A percentile compares a stretch with the other conserved stretches of the same genome.
Evolutionary conservation across 2,329 filamentous ascomycete genomes (phyloP).

Genomic region (Pyrenophora tritici-repentis): DNA sequence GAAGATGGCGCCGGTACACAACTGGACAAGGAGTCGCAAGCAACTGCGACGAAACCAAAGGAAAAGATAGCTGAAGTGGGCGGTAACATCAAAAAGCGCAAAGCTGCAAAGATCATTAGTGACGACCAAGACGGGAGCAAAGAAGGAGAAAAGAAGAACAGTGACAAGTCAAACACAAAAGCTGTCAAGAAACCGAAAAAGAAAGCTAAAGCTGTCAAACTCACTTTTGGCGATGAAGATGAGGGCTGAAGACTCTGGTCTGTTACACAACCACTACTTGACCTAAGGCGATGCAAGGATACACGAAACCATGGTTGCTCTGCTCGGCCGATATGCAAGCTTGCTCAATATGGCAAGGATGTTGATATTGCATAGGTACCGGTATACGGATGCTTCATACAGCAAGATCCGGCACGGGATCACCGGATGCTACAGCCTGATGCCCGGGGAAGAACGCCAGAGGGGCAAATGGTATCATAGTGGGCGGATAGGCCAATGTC

Average conservation of each 20-base stretch:
- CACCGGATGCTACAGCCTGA: no score
- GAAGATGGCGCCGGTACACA: slow-evolving; percentile 12
- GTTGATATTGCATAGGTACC: no score
- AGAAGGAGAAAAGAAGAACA: slow-evolving; percentile 14
- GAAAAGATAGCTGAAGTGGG: slow-evolving; percentile 44
- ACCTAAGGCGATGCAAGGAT: not conserved
- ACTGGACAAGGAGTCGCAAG: slow-evolving; percentile 5
- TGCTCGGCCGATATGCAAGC: no score
- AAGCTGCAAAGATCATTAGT: slow-evolving; percentile 43
- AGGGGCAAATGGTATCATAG: no score
- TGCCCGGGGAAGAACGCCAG: no score
- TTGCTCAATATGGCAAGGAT: no score
- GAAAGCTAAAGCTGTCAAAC: slow-evolving; percentile 44
- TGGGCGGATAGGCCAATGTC: no score
- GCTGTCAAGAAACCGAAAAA: slow-evolving; percentile 42
- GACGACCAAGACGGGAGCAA: slow-evolving; percentile 33
- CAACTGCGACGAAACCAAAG: slow-evolving; percentile 22
- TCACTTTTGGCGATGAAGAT: slow-evolving; percentile 46
- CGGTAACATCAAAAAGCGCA: slow-evolving; percentile 43
- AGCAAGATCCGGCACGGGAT: no score
- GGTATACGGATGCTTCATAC: no score
- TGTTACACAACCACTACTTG: not conserved
- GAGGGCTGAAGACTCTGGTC: slow-evolving; percentile 24
- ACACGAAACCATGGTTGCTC: not conserved
- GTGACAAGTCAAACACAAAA: slow-evolving; percentile 20